These are phyloP conservation scores for Candida silvicultrix DNA, from an alignment of 805 yeast genomes.

Conservation along the genomic window DNA sequence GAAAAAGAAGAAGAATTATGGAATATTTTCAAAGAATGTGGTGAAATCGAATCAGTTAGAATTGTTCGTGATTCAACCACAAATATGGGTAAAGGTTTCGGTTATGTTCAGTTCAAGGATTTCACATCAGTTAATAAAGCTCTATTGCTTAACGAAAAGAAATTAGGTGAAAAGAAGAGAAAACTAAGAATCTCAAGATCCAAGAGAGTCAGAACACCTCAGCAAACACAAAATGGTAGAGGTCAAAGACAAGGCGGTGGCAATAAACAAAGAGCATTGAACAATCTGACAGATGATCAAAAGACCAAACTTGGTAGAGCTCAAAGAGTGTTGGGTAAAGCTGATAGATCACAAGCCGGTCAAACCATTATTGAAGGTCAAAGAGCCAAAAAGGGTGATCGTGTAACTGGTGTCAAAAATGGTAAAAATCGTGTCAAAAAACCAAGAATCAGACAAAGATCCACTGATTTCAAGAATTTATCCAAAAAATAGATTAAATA, in stretches of 20 bases:
- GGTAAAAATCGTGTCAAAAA: conserved; percentile 42
- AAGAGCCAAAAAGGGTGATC: conserved; percentile 67
- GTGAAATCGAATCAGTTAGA: conserved; percentile 82
- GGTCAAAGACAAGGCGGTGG: conserved; percentile 1
- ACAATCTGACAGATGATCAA: conserved; percentile 53
- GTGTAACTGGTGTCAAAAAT: conserved; percentile 53
- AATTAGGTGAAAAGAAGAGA: conserved; percentile 42
- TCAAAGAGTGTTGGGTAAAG: conserved; percentile 64
- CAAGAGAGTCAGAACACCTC: conserved; percentile 28
- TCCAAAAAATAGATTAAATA: conserved; percentile 3
- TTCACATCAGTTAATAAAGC: conserved; percentile 74
- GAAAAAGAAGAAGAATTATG: conserved; percentile 86
- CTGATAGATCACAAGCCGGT: conserved; percentile 70
- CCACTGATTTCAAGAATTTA: conserved; percentile 33
- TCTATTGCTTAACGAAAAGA: conserved; percentile 66
- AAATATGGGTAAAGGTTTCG: conserved; percentile 95
- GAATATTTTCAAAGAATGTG: conserved; percentile 64
- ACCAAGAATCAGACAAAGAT: conserved; percentile 41
- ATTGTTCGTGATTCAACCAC: conserved; percentile 89
- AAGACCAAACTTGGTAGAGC: conserved; percentile 80
- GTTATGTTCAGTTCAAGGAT: conserved; percentile 85
- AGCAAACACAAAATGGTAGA: conserved; percentile 5
- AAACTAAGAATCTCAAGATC: conserved; percentile 74
- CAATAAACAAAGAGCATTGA: conserved; percentile 20
- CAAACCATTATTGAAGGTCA: conserved; percentile 63